Base-by-base conservation (phyloP, 1,284 basidiomycete genomes). In the Hymenochaete sp. region DNA sequence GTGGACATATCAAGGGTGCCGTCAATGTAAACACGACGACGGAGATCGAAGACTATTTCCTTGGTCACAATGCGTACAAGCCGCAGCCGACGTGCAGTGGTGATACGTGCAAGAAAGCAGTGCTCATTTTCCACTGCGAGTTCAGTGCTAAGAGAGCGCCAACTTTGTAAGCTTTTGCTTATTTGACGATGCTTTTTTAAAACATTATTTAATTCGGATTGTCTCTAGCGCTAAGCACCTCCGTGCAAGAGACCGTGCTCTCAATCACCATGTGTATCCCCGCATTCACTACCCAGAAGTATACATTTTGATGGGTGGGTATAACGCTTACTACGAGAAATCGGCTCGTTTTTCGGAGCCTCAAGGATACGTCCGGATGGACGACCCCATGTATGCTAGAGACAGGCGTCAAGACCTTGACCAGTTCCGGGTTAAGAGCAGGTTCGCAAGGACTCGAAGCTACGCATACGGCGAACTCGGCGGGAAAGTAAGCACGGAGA, bases 61-160 rank as follows among this genome's bases (percentile, higher is more conserved):
- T 97, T 21, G 71, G 77, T 10, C 62, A 58, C 14, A 67, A 62
- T 43, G 59, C 78, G 39, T 59, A 64, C 44, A 79, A 82, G 56
- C 92, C 93, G 3, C 64, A 58, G 41, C 84, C 90, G 1, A 88
- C 85, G 45, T 75, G 84, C 47, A 95, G 91, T 60, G 89, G 91
- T 18, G 82, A 91, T 52, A 55, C 65, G 2, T 66, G 66, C 45
- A 80, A 68, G 62, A 96, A 89, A 72, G 90, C 75, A 3, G 71
- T 98, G 14, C 67, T 98, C 39, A 76, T 99, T 48, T 98, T 99
- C 71, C 95, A 99, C 63, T 98, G 95, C 72, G 95, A 99, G 67
- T 98, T 97, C 61, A 93, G 89, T 58, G 82, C 77, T 31, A 96
- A 96, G 66, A 78, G 95, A 41, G 96, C 93, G 2, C 95, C 95